These are phyloP conservation scores for Pythium aquatile DNA, from an alignment of 352 stramenopile species.

Conservation along the genomic window DNA sequence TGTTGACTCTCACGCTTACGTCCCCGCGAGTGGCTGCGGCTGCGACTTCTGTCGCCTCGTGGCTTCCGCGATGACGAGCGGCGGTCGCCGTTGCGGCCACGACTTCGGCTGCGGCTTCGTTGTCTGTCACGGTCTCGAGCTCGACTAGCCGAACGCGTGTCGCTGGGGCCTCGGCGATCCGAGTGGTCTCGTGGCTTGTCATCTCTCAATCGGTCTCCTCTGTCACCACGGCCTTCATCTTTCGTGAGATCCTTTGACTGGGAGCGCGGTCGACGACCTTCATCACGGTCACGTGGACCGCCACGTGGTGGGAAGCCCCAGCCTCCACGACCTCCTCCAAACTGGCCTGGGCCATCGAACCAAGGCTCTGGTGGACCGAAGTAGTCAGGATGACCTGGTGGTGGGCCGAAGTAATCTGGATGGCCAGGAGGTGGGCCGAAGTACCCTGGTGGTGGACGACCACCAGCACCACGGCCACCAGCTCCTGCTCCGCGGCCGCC, in stretches of 20 bases:
- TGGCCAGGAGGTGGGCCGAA: conserved; percentile 57
- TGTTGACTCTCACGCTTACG: conserved; percentile 34
- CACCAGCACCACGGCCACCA: conserved; percentile 34
- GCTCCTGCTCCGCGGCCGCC: conserved; percentile 50
- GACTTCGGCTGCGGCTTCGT: conserved; percentile 37
- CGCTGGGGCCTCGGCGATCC: conserved; percentile 9
- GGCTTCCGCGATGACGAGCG: conserved; percentile 26
- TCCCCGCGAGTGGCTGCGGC: conserved; percentile 45
- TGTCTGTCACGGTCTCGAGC: conserved; percentile 27
- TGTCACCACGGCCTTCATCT: conserved; percentile 26
- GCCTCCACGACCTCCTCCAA: conserved; percentile 41
- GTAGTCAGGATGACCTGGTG: conserved; percentile 73
- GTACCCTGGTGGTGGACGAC: conserved; percentile 62
- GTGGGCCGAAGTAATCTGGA: conserved; percentile 73
- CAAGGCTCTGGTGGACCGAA: conserved; percentile 65
- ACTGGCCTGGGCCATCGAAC: conserved; percentile 65
- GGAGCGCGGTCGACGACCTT: conserved; percentile 44
- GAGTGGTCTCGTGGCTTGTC: conserved; percentile 31
- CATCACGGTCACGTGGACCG: conserved; percentile 43
- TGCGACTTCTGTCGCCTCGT: conserved; percentile 49
- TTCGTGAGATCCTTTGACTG: conserved; percentile 38
- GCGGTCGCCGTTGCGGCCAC: conserved; percentile 19
- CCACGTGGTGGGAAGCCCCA: conserved; percentile 34
- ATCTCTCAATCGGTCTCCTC: conserved; percentile 30
- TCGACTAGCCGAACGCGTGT: conserved; percentile 31